Conservation (phyloP, 495 filamentous ascomycete genomes). For the Aspergillus saccharolyticus region DNA sequence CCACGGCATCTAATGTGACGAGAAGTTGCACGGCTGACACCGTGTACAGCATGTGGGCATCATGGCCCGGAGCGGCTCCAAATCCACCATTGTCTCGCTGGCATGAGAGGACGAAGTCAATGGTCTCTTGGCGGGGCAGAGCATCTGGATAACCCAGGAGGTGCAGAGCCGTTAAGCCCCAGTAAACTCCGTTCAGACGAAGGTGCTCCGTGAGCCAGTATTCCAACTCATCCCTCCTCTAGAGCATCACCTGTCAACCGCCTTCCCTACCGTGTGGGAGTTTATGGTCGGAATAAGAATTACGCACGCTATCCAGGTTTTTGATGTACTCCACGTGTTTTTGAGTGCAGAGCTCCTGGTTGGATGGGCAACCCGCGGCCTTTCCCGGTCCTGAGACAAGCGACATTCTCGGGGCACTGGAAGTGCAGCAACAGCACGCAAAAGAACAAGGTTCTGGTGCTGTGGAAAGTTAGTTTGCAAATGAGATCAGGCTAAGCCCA, state of each 20-base stretch:
- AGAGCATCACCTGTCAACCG: conserved; percentile 37
- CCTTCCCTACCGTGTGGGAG: conserved; percentile 20
- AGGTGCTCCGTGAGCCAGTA: conserved; percentile 98
- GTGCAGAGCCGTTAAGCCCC: conserved; percentile 87
- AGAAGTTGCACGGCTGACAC: conserved; percentile 91
- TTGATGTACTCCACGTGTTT: conserved; percentile 93
- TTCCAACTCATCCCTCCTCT: conserved; percentile 87
- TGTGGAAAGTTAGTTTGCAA: conserved; percentile 3
- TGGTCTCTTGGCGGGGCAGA: conserved; percentile 72
- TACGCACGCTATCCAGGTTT: conserved; percentile 75
- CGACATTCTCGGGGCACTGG: conserved; percentile 40
- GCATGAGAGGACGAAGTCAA: conserved; percentile 89
- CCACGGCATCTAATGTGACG: conserved; percentile 75
- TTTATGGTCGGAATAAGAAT: conserved; percentile 16
- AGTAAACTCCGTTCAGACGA: conserved; percentile 90
- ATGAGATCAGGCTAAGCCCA: not conserved
- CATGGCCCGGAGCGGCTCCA: conserved; percentile 87
- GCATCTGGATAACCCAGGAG: conserved; percentile 75
- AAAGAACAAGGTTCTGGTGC: not conserved
- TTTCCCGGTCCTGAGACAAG: conserved; percentile 58
- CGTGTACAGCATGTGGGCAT: conserved; percentile 92
- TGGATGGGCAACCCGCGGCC: conserved; percentile 45
- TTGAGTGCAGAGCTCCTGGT: conserved; percentile 54
- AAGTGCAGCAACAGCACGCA: not conserved
- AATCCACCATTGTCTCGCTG: conserved; percentile 86